These are phyloP conservation scores for Lasiosphaeria miniovina DNA, from an alignment of 495 filamentous ascomycete genomes.

Conservation along the genomic window DNA sequence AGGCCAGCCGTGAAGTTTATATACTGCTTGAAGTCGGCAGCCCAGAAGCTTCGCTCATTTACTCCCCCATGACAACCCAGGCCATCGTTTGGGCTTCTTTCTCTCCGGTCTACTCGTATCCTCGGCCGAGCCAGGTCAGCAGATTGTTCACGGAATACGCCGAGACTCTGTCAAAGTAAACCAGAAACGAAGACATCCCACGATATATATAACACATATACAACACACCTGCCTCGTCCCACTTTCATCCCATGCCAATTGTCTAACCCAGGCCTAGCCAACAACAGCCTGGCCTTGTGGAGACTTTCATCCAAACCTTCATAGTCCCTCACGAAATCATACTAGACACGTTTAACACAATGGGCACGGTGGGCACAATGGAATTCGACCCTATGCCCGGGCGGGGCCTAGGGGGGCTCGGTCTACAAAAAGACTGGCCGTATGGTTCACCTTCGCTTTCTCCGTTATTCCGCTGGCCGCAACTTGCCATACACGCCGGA, in stretches of 20 bases:
- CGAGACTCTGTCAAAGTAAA: too few relatives aligned
- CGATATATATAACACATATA: too few relatives aligned
- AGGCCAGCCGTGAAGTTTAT: neutral
- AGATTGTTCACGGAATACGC: too few relatives aligned
- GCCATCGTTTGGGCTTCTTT: neutral
- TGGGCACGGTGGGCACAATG: neutral
- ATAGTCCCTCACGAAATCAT: too few relatives aligned
- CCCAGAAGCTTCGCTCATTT: neutral
- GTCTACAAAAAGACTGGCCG: neutral
- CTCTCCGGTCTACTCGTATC: neutral
- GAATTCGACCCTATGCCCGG: neutral
- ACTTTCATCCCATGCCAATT: too few relatives aligned
- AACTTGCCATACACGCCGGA: neutral
- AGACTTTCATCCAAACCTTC: too few relatives aligned
- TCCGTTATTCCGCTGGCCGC: slow-evolving; percentile 5
- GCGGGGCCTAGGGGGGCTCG: neutral
- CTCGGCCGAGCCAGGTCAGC: too few relatives aligned
- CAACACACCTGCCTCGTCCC: too few relatives aligned
- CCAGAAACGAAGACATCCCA: too few relatives aligned
- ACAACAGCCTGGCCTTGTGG: too few relatives aligned
- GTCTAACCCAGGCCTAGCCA: too few relatives aligned
- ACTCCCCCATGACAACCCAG: neutral
- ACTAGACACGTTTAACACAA: too few relatives aligned
- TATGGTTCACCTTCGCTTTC: neutral
- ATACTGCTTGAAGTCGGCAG: neutral